Conservation (phyloP, 2,329 filamentous ascomycete genomes). For the Aspergillus candidus region DNA sequence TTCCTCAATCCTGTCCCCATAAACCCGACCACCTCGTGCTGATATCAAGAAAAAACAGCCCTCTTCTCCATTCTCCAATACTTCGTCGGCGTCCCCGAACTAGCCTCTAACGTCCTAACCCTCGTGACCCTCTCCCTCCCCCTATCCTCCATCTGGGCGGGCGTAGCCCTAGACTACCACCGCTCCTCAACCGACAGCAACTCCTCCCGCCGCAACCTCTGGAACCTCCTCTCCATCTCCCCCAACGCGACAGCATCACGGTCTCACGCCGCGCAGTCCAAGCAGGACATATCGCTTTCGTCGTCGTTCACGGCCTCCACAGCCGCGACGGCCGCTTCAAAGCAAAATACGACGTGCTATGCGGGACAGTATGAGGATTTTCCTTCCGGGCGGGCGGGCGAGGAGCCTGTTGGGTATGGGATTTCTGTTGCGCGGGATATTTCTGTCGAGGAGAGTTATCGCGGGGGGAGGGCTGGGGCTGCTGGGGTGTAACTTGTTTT, state of each 20-base stretch:
- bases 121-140: conserved; percentile 59
- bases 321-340: not conserved
- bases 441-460: conserved; percentile 16
- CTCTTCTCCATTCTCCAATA: conserved; percentile 57
- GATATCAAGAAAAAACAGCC: conserved; percentile 35
- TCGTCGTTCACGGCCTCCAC: too few species aligned
- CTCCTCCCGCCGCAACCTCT: conserved; percentile 20
- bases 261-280: conserved; percentile 5
- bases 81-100: conserved; percentile 44
- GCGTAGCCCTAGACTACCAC: conserved; percentile 28
- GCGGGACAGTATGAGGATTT: conserved; percentile 10
- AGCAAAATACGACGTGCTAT: conserved; percentile 24
- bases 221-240: conserved; percentile 21
- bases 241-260: conserved; percentile 11
- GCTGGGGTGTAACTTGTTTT: conserved; percentile 1
- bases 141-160: conserved; percentile 61
- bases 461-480: conserved; percentile 8
- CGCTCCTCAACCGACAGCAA: conserved; percentile 2
- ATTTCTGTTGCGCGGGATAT: conserved; percentile 29
- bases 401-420: conserved; percentile 13
- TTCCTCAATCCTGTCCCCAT: not conserved
- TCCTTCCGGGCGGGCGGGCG: too few species aligned
- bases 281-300: conserved; percentile 1
- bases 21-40: conserved; percentile 14
- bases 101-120: conserved; percentile 52